Base-by-base conservation (phyloP, 768 basidiomycete species). In the Cyclocybe cylindracea region DNA sequence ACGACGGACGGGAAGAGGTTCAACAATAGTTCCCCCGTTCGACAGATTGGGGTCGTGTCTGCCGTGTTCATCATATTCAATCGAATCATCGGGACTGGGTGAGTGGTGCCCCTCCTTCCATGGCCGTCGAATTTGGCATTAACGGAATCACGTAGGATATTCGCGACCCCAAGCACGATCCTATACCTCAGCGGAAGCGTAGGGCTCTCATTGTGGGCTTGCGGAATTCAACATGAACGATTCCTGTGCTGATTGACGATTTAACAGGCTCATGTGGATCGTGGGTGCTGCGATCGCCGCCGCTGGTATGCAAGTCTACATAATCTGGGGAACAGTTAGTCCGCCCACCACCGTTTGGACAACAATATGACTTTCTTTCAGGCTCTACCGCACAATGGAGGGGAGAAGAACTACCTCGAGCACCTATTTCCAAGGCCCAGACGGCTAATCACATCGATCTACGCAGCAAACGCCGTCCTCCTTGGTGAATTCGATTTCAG, bases 381-480 rank as follows among this genome's bases (percentile, higher is more conserved):
- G 82, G 84, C 77, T 4, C 66, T 87, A 0, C 86, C 86, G 0
- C 68, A 71, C 10, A 85, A 74, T 39, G 86, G 86, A 4, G 86
- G 82, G 7, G 85, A 87, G 67, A 86, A 87, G 63, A 84, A 80
- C 42, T 88, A 87, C 58, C 69, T 87, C 45, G 83, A 85, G 57
- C 83, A 75, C 56, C 69, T 86, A 34, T 87, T 76, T 61, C 71
- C 74, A 34, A 72, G 68, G 24, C 86, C 85, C 5, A 75, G 68
- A 37, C 79, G 76, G 39, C 69, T 88, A 56, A 71, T 72, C 16
- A 80, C 82, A 11, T 84, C 78, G 46, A 57, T 80, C 31, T 86
- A 79, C 54, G 79, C 80, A 5, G 68, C 75, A n/a, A 82, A 82
- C 58, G 76, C 76, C 1, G 58, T 84, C 1, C 64, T 82, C 16